A percentile compares a stretch with the other conserved stretches of the same genome.
phyloP scores from a whole-genome alignment of 805 yeast genomes.

The Myxozyma sirexii region DNA sequence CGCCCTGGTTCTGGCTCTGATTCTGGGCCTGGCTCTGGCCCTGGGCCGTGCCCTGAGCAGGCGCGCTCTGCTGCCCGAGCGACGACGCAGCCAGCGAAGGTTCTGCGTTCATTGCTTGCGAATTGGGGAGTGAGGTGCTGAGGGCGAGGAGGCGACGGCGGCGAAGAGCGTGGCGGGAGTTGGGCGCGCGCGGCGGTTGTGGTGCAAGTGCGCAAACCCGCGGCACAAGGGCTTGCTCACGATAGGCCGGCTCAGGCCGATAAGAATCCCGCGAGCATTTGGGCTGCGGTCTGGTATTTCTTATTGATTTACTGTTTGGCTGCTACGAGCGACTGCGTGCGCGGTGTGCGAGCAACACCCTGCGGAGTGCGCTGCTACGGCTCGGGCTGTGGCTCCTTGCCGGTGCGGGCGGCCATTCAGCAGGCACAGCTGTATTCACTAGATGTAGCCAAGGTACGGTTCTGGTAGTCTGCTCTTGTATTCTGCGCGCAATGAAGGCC shows the following conservation, averaged over 20 bases:
- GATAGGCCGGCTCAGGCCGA: constrained; percentile 10
- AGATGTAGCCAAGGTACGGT: too few relatives aligned
- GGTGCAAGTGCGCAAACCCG: neutral
- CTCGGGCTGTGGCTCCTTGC: too few relatives aligned
- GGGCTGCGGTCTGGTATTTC: too few relatives aligned
- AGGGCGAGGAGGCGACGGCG: constrained; percentile 17
- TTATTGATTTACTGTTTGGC: neutral
- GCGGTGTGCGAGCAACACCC: too few relatives aligned
- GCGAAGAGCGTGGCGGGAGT: constrained; percentile 6
- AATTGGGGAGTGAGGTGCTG: constrained; percentile 6
- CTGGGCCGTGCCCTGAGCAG: constrained; percentile 28
- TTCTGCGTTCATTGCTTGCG: constrained; percentile 25
- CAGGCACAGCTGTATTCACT: too few relatives aligned
- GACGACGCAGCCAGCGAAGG: constrained; percentile 24
- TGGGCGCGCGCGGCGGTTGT: neutral
- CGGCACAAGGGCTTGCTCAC: neutral
- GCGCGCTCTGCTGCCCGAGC: constrained; percentile 6
- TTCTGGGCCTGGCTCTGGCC: constrained; percentile 12
- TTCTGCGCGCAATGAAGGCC: too few relatives aligned
- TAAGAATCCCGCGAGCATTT: neutral
- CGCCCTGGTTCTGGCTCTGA: constrained; percentile 3
- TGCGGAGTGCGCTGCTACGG: too few relatives aligned
- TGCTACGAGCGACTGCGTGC: neutral
- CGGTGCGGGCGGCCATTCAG: too few relatives aligned
- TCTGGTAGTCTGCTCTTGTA: too few relatives aligned